A percentile compares a stretch with the other conserved stretches of the same genome.
phyloP scores from a whole-genome alignment of 116 monocot species.

The Posidonia oceanica region DNA sequence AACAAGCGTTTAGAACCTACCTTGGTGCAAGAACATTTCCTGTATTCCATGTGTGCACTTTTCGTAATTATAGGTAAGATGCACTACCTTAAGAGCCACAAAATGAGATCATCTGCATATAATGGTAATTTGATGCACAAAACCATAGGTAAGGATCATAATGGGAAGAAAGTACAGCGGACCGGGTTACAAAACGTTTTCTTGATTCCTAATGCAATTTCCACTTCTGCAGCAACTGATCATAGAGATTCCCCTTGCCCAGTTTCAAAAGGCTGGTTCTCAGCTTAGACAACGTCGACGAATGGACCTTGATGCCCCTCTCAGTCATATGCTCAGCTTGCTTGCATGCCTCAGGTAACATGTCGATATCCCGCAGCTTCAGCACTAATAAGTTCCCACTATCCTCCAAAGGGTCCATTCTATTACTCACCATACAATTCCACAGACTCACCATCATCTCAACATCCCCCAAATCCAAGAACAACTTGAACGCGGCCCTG shows the following conservation, averaged over 20 bases:
- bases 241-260: constrained; percentile 37
- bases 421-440: constrained; percentile 42
- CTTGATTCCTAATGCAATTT: constrained; percentile 6
- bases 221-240: constrained; percentile 53
- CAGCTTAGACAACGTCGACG: constrained; percentile 45
- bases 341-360: constrained; percentile 59
- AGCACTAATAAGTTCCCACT: constrained; percentile 37
- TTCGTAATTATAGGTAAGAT: too few species aligned
- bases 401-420: constrained; percentile 26
- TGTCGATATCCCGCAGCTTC: constrained; percentile 19
- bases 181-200: too few species aligned
- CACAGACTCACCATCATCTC: constrained; percentile 33
- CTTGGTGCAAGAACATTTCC: too few species aligned
- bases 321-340: constrained; percentile 58
- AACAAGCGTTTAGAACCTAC: too few species aligned
- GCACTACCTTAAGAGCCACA: too few species aligned
- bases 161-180: too few species aligned
- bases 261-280: constrained; percentile 29
- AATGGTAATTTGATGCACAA: too few species aligned
- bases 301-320: constrained; percentile 46
- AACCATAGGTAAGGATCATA: too few species aligned
- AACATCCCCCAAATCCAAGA: constrained; percentile 23
- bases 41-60: too few species aligned
- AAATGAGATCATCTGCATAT: too few species aligned
- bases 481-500: constrained; percentile 16